phyloP scores from a whole-genome alignment of 2,329 filamentous ascomycete genomes.

The Scedosporium apiospermum region DNA sequence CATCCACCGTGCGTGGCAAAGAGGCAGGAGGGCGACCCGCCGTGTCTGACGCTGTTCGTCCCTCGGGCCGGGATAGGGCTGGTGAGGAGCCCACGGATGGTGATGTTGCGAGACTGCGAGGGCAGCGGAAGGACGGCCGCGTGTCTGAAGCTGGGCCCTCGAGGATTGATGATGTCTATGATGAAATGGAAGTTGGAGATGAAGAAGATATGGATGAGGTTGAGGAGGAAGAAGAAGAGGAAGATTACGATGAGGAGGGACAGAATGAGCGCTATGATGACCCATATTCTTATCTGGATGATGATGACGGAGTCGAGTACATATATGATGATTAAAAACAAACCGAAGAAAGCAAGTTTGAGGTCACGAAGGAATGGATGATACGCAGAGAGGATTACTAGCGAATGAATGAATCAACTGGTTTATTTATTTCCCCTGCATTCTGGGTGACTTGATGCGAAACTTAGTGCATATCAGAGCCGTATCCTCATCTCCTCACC shows the following conservation, averaged over 20 bases:
- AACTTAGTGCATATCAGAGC: no score
- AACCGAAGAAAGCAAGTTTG: background rate
- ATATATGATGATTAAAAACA: constrained; percentile 4
- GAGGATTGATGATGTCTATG: constrained; percentile 14
- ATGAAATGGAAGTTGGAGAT: constrained; percentile 8
- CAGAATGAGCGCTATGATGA: background rate
- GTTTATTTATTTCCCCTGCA: no score
- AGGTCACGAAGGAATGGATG: background rate
- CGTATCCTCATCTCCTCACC: no score
- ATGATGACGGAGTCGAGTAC: constrained; percentile 11
- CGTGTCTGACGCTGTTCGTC: no score
- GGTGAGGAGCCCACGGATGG: no score
- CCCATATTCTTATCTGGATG: constrained; percentile 3
- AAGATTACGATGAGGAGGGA: constrained; percentile 11
- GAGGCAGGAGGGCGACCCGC: no score
- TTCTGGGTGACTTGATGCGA: no score
- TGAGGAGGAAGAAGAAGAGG: constrained; percentile 16
- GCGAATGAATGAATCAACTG: no score
- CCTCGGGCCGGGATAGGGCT: no score
- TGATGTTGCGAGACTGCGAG: no score
- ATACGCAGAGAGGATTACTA: background rate
- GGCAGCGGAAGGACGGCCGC: constrained; percentile 13
- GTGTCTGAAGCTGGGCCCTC: constrained; percentile 12
- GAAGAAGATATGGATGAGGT: constrained; percentile 14
- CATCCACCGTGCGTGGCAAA: no score